Evolutionary conservation across 495 filamentous ascomycete genomes (phyloP).

Genomic region (Xylaria castorea): DNA sequence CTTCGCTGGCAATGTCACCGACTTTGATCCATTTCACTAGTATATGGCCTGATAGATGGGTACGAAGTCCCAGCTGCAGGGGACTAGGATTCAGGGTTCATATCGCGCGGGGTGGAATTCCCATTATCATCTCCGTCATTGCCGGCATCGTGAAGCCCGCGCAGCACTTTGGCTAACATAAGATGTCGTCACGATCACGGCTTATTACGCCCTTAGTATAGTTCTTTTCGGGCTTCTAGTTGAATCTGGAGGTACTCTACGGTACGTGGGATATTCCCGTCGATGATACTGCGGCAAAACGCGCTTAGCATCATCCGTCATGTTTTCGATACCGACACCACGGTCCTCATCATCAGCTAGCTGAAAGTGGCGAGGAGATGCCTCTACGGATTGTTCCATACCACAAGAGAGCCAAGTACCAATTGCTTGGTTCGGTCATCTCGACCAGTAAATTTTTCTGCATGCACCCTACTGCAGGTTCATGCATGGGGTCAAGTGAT

Average conservation of each 20-base stretch:
- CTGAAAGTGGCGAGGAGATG: not conserved
- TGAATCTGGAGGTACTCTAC: not conserved
- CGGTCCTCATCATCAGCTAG: conserved; percentile 9
- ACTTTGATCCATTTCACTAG: not conserved
- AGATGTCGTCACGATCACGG: conserved; percentile 24
- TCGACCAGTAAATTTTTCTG: conserved; percentile 18
- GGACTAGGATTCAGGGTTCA: conserved; percentile 17
- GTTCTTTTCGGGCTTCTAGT: not conserved
- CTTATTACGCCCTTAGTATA: conserved; percentile 6
- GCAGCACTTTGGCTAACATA: not conserved
- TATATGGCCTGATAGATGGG: conserved; percentile 15
- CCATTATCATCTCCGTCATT: not conserved
- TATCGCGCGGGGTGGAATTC: conserved; percentile 8
- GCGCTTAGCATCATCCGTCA: not conserved
- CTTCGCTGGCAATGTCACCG: conserved; percentile 22
- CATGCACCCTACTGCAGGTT: conserved; percentile 41
- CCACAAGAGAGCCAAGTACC: conserved; percentile 17
- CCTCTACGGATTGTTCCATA: conserved; percentile 10
- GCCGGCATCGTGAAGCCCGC: conserved; percentile 10
- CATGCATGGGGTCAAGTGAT: conserved; percentile 41
- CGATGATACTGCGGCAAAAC: not conserved
- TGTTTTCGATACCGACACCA: conserved; percentile 19
- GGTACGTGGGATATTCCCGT: not conserved
- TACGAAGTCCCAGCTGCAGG: conserved; percentile 16
- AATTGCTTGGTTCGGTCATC: conserved; percentile 25